phyloP scores from a whole-genome alignment of 2,329 filamentous ascomycete genomes.

The Neonectria magnoliae region DNA sequence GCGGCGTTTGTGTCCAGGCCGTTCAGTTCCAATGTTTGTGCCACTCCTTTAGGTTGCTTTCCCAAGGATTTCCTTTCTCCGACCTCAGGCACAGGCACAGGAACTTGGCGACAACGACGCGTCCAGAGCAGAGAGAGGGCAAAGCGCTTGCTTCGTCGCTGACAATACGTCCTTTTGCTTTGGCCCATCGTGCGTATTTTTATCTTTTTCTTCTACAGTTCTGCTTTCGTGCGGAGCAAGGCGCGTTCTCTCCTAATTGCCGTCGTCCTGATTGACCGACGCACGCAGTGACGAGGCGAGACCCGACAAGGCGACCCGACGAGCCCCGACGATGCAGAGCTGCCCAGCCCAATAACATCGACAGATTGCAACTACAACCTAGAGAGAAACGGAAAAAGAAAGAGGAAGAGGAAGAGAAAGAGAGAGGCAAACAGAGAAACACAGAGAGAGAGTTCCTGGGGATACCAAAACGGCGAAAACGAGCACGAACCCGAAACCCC shows the following conservation, averaged over 20 bases:
- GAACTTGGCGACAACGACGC: conserved; percentile 15
- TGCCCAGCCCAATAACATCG: conserved; percentile 6
- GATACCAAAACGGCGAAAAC: background rate
- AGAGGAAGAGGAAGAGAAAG: background rate
- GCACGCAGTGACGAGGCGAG: background rate
- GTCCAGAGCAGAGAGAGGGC: conserved; percentile 9
- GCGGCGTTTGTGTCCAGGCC: background rate
- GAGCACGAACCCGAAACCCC: background rate
- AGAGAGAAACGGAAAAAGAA: background rate
- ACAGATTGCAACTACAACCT: background rate
- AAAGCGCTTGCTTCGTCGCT: background rate
- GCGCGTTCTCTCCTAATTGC: background rate
- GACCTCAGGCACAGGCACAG: conserved; percentile 22
- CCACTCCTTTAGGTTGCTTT: background rate
- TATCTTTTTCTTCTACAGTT: background rate
- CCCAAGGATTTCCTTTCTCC: background rate
- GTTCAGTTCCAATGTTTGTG: conserved; percentile 1
- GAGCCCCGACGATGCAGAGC: conserved; percentile 19
- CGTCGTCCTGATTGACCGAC: conserved; percentile 1
- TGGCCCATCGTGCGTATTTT: background rate
- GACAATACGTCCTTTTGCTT: background rate
- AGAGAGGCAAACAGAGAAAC: too few relatives aligned
- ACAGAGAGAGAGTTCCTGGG: background rate
- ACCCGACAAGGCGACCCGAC: conserved; percentile 9
- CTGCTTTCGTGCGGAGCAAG: background rate